These are phyloP conservation scores for Dalbergia oliveri DNA, from an alignment of 306 rosid genomes.

Conservation along the genomic window DNA sequence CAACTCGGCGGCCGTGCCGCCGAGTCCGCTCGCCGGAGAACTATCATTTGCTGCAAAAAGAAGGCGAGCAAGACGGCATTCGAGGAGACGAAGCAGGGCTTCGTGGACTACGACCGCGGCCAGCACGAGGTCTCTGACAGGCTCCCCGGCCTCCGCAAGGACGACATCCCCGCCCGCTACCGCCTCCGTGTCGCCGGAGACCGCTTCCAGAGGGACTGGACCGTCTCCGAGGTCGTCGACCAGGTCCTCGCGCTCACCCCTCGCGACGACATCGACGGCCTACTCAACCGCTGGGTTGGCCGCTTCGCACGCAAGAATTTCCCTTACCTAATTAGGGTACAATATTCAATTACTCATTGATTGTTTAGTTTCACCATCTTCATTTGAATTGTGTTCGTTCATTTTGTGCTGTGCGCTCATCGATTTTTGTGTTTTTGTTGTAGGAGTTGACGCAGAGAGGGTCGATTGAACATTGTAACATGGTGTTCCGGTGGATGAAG, in stretches of 20 bases:
- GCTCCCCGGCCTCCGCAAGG: slow-evolving; percentile 68
- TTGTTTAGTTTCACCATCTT: background rate
- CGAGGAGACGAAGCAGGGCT: slow-evolving; percentile 73
- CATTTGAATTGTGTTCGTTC: background rate
- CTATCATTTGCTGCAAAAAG: slow-evolving; percentile 48
- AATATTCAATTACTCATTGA: background rate
- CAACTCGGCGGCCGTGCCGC: slow-evolving; percentile 35
- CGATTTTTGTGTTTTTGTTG: slow-evolving; percentile 6
- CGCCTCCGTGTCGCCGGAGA: slow-evolving; percentile 72
- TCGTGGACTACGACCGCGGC: slow-evolving; percentile 87
- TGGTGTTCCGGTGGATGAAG: slow-evolving; percentile 88
- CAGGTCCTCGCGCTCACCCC: slow-evolving; percentile 58
- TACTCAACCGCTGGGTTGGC: slow-evolving; percentile 87
- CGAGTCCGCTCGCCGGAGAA: slow-evolving; percentile 40
- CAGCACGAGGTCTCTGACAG: slow-evolving; percentile 62
- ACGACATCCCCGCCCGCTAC: slow-evolving; percentile 66
- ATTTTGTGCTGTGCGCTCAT: background rate
- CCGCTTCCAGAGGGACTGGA: slow-evolving; percentile 88
- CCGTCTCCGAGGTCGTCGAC: slow-evolving; percentile 77
- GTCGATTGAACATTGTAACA: slow-evolving; percentile 73
- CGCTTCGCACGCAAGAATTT: slow-evolving; percentile 91
- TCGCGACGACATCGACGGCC: slow-evolving; percentile 69
- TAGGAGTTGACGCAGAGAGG: slow-evolving; percentile 84
- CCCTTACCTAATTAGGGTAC: slow-evolving; percentile 78
- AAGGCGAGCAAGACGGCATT: slow-evolving; percentile 55